These are phyloP conservation scores for Mucor plumbeus DNA, from an alignment of 371 early-diverging fungal species.

Conservation along the genomic window DNA sequence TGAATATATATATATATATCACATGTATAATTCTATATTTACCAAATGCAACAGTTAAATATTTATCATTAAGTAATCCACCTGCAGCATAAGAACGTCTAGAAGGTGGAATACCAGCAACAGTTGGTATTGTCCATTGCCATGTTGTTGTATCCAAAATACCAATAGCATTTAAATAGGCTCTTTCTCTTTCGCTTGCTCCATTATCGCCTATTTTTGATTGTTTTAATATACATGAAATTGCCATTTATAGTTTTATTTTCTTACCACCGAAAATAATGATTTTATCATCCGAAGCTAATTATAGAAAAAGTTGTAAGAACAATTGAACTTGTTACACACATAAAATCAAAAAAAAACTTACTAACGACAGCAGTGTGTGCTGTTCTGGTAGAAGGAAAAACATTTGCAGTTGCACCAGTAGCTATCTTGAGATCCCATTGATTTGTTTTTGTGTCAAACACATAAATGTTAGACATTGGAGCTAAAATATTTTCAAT, in stretches of 20 bases:
- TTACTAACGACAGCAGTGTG: slow-evolving; percentile 51
- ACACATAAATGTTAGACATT: slow-evolving; percentile 32
- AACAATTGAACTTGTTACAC: neutral
- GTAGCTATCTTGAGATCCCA: slow-evolving; percentile 18
- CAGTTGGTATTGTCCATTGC: slow-evolving; percentile 42
- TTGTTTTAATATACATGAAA: slow-evolving; percentile 4
- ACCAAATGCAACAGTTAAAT: slow-evolving; percentile 52
- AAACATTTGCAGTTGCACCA: neutral
- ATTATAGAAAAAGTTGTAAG: neutral
- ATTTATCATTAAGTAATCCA: slow-evolving; percentile 32
- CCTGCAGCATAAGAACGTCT: slow-evolving; percentile 48
- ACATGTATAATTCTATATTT: slow-evolving; percentile 13
- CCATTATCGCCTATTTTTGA: slow-evolving; percentile 42
- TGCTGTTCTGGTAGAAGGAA: slow-evolving; percentile 33
- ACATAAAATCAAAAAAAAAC: slow-evolving; percentile 11
- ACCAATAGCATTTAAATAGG: slow-evolving; percentile 40
- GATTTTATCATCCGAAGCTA: slow-evolving; percentile 44
- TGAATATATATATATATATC: neutral
- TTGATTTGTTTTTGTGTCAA: slow-evolving; percentile 24
- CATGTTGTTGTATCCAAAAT: slow-evolving; percentile 49
- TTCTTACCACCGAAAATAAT: slow-evolving; percentile 52
- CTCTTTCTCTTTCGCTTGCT: slow-evolving; percentile 22
- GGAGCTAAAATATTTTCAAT: slow-evolving; percentile 3
- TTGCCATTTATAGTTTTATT: neutral
- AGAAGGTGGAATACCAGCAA: slow-evolving; percentile 45